Evolutionary conservation across 768 basidiomycete genomes (phyloP), one percentile per base, ranked within the genome.

Genomic region (Lentinus brumalis): DNA sequence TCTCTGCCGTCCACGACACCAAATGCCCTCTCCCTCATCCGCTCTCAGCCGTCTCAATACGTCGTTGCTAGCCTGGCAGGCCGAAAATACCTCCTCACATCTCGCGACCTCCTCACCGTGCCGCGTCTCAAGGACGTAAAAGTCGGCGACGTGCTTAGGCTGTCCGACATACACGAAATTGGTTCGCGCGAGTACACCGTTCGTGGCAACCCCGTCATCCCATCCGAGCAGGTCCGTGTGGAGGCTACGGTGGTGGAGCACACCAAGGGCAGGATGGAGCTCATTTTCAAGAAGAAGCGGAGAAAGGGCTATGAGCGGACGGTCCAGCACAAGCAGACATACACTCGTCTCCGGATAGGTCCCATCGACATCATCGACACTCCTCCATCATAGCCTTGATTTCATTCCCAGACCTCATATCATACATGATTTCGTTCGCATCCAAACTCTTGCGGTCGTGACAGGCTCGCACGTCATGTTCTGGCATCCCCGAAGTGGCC

Each of bases 241-340:
- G 80, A 89, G 65, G 89, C 95, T 16, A 97, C 93, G 21, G 94
- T 99, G n/a, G 77, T 98, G 49, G 97, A 99, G 76, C 96, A 99
- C 72, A 98, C 97, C 45, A 98, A 96, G 74, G 92, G 94, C 8
- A 83, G 84, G 55, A 90, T 98, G 91, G 91, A 96, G 76, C 83
- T 80, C 68, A 91, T 92, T 56, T 86, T 96, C 77, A 97, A 98
- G 82, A 96, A 96, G 81, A 99, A 98, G 81, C 80, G 95, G 77
- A 88, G 97, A 87, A 98, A 98, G 81, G 95, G 96, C 10, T 98
- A 98, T 78, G 86, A 91, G 77, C 92, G 93, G 77, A 94, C 92
- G 8, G 92, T 98, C 65, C 83, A 86, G 73, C 89, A 94, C 75
- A 98, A 98, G 75, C 94, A 95, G 72, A 91, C 89, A 2, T 98